phyloP scores from a whole-genome alignment of 2,329 filamentous ascomycete species.

The Cercospora beticola region DNA sequence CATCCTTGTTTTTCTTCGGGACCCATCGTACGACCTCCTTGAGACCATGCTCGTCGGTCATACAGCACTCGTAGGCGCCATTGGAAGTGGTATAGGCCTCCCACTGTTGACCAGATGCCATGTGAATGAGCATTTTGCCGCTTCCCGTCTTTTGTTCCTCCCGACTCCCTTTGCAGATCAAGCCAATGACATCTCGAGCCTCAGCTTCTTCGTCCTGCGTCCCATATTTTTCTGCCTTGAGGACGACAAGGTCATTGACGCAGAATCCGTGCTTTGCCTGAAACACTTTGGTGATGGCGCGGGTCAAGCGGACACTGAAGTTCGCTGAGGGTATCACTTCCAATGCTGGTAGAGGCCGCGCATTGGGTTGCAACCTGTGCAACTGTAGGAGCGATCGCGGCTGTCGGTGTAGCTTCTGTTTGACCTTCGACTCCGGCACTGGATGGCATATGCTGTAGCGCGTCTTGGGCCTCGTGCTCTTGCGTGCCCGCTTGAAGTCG shows the following conservation, averaged over 20 bases:
- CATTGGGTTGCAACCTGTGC: slow-evolving; percentile 62
- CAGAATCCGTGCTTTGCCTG: slow-evolving; percentile 63
- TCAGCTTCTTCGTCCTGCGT: slow-evolving; percentile 53
- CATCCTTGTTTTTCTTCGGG: slow-evolving; percentile 47
- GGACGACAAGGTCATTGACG: slow-evolving; percentile 67
- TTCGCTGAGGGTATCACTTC: slow-evolving; percentile 65
- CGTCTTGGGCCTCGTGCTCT: slow-evolving; percentile 54
- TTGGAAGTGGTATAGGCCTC: slow-evolving; percentile 45
- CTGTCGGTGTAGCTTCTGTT: slow-evolving; percentile 64
- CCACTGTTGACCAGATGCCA: slow-evolving; percentile 52
- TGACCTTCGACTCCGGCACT: slow-evolving; percentile 56
- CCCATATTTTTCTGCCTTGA: slow-evolving; percentile 68
- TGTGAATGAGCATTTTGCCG: slow-evolving; percentile 66
- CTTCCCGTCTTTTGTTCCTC: slow-evolving; percentile 50
- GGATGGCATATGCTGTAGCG: slow-evolving; percentile 68
- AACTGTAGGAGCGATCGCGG: slow-evolving; percentile 71
- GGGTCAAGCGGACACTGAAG: slow-evolving; percentile 59
- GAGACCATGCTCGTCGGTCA: slow-evolving; percentile 58
- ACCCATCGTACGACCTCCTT: slow-evolving; percentile 69
- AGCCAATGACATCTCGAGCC: slow-evolving; percentile 61
- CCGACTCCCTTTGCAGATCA: slow-evolving; percentile 57
- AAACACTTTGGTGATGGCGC: slow-evolving; percentile 64
- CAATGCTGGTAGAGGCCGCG: slow-evolving; percentile 65
- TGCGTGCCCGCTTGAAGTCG: slow-evolving; percentile 30
- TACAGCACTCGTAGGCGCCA: slow-evolving; percentile 58